phyloP scores from a whole-genome alignment of 2,329 filamentous ascomycete genomes.

The Phoma sp. region DNA sequence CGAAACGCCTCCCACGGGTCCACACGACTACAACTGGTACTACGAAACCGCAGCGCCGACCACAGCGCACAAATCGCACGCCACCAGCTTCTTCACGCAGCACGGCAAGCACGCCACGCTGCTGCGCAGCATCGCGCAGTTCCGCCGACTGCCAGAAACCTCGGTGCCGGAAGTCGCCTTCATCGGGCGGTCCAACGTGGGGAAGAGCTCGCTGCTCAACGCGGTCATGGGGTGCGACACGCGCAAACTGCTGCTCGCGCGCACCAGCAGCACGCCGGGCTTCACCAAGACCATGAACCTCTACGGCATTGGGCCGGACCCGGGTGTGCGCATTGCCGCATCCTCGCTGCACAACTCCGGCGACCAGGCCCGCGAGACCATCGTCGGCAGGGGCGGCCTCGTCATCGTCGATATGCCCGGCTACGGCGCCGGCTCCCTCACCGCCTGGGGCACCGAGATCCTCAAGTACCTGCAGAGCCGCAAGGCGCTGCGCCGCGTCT shows the following conservation, averaged over 20 bases:
- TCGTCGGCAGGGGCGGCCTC: slow-evolving; percentile 51
- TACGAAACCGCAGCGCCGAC: slow-evolving; percentile 41
- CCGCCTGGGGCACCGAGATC: slow-evolving; percentile 70
- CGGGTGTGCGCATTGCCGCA: slow-evolving; percentile 32
- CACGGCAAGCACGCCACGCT: slow-evolving; percentile 53
- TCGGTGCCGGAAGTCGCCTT: slow-evolving; percentile 68
- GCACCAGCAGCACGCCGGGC: slow-evolving; percentile 64
- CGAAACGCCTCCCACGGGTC: slow-evolving; percentile 9
- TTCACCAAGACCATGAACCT: slow-evolving; percentile 70
- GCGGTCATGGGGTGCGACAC: slow-evolving; percentile 58
- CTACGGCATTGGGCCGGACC: slow-evolving; percentile 60
- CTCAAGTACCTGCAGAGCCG: slow-evolving; percentile 69
- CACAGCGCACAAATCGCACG: slow-evolving; percentile 47
- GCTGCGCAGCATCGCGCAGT: slow-evolving; percentile 65
- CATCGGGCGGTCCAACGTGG: slow-evolving; percentile 72
- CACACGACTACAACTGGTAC: slow-evolving; percentile 39
- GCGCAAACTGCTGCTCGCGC: slow-evolving; percentile 45
- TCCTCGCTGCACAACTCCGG: slow-evolving; percentile 2
- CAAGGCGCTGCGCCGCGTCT: slow-evolving; percentile 67
- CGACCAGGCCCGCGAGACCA: slow-evolving; percentile 30
- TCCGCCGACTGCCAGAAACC: slow-evolving; percentile 63
- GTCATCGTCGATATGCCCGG: slow-evolving; percentile 74
- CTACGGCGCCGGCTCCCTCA: slow-evolving; percentile 67
- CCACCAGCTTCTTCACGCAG: slow-evolving; percentile 53
- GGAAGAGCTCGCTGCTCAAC: slow-evolving; percentile 72